Percentiles rank a stretch among this genome's conserved stretches.
Evolutionary conservation across 1,284 basidiomycete species (phyloP).

Genomic region (Mycosarcoma maydis): DNA sequence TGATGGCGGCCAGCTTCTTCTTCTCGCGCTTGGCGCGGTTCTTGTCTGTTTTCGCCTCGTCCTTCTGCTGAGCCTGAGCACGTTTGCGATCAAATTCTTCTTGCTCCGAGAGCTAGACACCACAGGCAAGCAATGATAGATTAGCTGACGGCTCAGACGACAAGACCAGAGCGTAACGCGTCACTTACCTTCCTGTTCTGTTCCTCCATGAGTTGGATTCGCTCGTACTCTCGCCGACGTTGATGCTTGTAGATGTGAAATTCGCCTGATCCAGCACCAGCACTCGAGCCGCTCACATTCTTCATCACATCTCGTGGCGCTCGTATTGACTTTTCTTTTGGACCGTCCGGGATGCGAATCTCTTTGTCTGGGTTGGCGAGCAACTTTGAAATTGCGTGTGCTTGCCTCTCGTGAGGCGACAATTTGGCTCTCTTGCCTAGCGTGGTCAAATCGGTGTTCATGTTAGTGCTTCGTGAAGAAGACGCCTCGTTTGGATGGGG

Average conservation of each 20-base stretch:
- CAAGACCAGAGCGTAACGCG: no score
- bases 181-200: conserved; percentile 79
- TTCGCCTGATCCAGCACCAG: conserved; percentile 66
- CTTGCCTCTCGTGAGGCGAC: conserved; percentile 57
- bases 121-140: no score
- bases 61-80: conserved; percentile 59
- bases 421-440: conserved; percentile 32
- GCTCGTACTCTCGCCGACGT: conserved; percentile 91
- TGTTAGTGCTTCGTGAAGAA: conserved; percentile 12
- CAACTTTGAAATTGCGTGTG: conserved; percentile 54
- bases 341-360: conserved; percentile 45
- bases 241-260: conserved; percentile 95
- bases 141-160: no score
- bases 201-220: conserved; percentile 90
- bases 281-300: conserved; percentile 69
- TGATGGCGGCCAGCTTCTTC: conserved; percentile 51
- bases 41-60: conserved; percentile 61
- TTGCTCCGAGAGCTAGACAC: conserved; percentile 49
- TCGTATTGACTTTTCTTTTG: conserved; percentile 49
- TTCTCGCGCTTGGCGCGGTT: conserved; percentile 63
- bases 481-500: conserved; percentile 12
- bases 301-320: conserved; percentile 77
- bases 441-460: conserved; percentile 1
- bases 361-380: conserved; percentile 56
- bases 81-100: conserved; percentile 49